Conservation (phyloP, 1,284 basidiomycete genomes). For the Boletus mariae region DNA sequence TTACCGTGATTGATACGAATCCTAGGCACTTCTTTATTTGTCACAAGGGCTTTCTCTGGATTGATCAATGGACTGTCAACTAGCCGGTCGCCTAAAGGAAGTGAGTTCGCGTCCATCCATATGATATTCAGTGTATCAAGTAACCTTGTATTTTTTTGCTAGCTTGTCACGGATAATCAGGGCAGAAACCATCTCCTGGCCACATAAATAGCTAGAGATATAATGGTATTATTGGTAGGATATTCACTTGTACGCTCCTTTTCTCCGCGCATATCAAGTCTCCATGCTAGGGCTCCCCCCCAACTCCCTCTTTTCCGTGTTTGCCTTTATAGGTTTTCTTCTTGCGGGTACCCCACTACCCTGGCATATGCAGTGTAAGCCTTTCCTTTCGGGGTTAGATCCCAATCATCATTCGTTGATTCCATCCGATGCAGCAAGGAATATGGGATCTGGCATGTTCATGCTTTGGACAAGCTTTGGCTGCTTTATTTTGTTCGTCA, state of each 20-base stretch:
- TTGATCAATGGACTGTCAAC: background rate
- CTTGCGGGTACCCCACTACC: constrained; percentile 50
- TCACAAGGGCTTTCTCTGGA: background rate
- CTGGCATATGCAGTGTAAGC: constrained; percentile 49
- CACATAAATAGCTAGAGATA: background rate
- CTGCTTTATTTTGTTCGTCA: constrained; percentile 56
- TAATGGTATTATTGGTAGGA: background rate
- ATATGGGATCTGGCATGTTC: constrained; percentile 58
- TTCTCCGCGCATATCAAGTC: background rate
- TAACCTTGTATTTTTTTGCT: background rate
- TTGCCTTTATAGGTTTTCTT: constrained; percentile 48
- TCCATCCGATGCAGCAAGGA: constrained; percentile 35
- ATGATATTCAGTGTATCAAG: background rate
- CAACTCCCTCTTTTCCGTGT: constrained; percentile 16
- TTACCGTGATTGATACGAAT: no score
- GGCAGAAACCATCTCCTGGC: background rate
- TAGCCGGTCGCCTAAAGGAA: background rate
- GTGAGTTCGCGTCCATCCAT: no score
- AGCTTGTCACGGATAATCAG: background rate
- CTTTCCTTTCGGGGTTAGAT: background rate
- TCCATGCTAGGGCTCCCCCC: background rate
- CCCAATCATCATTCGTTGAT: background rate
- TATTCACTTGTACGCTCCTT: background rate
- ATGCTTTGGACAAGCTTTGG: constrained; percentile 59
- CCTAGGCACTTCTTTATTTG: background rate